Conservation (phyloP, 2,329 filamentous ascomycete genomes). For the Xylariaceae sp. region DNA sequence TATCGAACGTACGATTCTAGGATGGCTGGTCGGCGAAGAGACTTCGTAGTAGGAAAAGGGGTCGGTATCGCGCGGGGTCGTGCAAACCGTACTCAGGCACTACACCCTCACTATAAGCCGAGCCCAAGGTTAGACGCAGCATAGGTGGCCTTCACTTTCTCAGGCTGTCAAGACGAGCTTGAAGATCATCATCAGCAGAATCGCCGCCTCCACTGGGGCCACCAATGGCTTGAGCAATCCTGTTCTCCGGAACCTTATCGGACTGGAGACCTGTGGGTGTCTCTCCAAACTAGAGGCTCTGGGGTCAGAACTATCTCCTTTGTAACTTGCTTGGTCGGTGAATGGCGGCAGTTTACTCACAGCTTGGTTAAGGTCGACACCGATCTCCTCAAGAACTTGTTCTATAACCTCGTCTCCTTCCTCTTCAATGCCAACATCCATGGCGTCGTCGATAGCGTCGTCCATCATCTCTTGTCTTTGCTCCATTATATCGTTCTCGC, state of each 20-base stretch:
- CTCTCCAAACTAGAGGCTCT: slow-evolving; percentile 69
- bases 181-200: slow-evolving; percentile 82
- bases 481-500: slow-evolving; percentile 99
- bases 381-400: slow-evolving; percentile 94
- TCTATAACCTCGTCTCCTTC: slow-evolving; percentile 97
- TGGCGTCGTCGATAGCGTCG: slow-evolving; percentile 95
- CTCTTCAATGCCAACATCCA: slow-evolving; percentile 83
- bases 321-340: background rate
- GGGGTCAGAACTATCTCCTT: slow-evolving; percentile 25
- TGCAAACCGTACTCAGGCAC: background rate
- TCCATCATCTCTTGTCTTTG: slow-evolving; percentile 99
- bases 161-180: slow-evolving; percentile 86
- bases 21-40: background rate
- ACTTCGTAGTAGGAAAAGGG: no score
- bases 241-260: slow-evolving; percentile 64
- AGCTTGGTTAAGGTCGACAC: slow-evolving; percentile 82
- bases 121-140: background rate
- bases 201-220: slow-evolving; percentile 52
- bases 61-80: no score
- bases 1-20: no score
- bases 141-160: slow-evolving; percentile 42
- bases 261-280: slow-evolving; percentile 81
- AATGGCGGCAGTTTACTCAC: slow-evolving; percentile 50
- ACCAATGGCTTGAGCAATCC: slow-evolving; percentile 82
- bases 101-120: background rate